Percentiles rank a stretch among this genome's conserved stretches.
Evolutionary conservation across 352 stramenopile species (phyloP).

Genomic region (Globisporangium acanthophoron): DNA sequence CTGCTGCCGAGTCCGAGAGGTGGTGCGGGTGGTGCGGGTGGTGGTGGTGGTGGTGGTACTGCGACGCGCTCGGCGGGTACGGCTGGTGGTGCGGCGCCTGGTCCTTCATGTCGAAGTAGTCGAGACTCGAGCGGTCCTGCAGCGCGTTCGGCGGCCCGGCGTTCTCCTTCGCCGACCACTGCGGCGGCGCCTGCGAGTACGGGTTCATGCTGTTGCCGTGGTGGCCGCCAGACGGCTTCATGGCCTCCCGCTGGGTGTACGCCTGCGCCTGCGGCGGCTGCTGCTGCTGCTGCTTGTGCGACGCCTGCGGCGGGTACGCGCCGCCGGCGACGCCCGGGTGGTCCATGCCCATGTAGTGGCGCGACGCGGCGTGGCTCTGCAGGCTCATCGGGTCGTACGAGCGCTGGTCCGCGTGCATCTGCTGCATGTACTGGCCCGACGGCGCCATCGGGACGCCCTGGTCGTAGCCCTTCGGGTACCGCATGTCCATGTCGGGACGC

Average conservation of each 20-base stretch:
- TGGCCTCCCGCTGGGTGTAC: conserved; percentile 23
- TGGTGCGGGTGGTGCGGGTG: conserved; percentile 56
- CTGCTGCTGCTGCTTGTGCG: conserved; percentile 21
- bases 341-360: conserved; percentile 59
- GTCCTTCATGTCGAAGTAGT: conserved; percentile 80
- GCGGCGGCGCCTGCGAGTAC: conserved; percentile 48
- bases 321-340: conserved; percentile 7
- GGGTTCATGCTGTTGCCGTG: conserved; percentile 15
- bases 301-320: conserved; percentile 28
- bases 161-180: conserved; percentile 57
- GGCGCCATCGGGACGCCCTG: conserved; percentile 11
- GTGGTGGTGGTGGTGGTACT: conserved; percentile 70
- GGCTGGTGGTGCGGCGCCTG: conserved; percentile 43
- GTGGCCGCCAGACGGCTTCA: conserved; percentile 23
- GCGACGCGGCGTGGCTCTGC: conserved; percentile 26
- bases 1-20: conserved; percentile 53
- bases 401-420: conserved; percentile 59
- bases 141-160: conserved; percentile 10
- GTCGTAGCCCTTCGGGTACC: conserved; percentile 68
- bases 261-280: conserved; percentile 14
- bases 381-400: conserved; percentile 72
- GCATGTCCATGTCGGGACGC: conserved; percentile 65
- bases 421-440: conserved; percentile 60
- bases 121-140: conserved; percentile 29
- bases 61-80: conserved; percentile 37